A percentile compares a stretch with the other conserved stretches of the same genome.
phyloP scores from a whole-genome alignment of 228 moss, liverwort and hornwort genomes.

The Sphagnum fallax region DNA sequence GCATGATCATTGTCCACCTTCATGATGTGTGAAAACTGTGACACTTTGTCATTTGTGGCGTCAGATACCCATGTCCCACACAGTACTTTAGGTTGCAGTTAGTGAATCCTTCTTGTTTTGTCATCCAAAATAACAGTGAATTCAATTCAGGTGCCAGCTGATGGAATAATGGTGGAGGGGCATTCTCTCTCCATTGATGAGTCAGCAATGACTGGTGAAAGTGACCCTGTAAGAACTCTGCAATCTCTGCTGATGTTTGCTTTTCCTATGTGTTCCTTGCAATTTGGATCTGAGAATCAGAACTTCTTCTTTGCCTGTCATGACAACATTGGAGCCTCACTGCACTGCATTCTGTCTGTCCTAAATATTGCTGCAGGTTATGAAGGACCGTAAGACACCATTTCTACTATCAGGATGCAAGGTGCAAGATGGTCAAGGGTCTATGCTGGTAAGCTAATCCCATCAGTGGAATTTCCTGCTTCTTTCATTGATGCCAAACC shows the following conservation, averaged over 20 bases:
- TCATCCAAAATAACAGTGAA: too few relatives aligned
- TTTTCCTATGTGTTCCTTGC: too few relatives aligned
- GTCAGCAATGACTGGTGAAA: constrained; percentile 97
- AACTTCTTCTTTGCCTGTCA: background rate
- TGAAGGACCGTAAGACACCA: constrained; percentile 59
- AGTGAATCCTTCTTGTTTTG: too few relatives aligned
- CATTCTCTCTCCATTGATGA: constrained; percentile 81
- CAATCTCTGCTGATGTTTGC: too few relatives aligned
- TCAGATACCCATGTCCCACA: background rate
- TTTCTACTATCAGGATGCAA: constrained; percentile 90
- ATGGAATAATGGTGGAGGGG: constrained; percentile 72
- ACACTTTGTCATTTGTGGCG: background rate
- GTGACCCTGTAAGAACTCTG: constrained; percentile 56
- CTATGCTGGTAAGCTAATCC: constrained; percentile 68
- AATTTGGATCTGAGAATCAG: too few relatives aligned
- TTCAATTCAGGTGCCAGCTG: constrained; percentile 64
- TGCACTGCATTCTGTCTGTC: background rate
- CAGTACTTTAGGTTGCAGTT: too few relatives aligned
- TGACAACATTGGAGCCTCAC: background rate
- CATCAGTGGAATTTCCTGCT: background rate
- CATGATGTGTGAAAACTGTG: background rate
- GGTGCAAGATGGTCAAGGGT: constrained; percentile 84
- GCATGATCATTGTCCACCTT: too few relatives aligned
- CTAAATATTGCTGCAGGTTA: constrained; percentile 33
- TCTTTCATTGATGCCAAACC: background rate